A percentile compares a stretch with the other conserved stretches of the same genome.
Conservation (phyloP, 2,329 filamentous ascomycete genomes). For the Didymella segeticola region DNA sequence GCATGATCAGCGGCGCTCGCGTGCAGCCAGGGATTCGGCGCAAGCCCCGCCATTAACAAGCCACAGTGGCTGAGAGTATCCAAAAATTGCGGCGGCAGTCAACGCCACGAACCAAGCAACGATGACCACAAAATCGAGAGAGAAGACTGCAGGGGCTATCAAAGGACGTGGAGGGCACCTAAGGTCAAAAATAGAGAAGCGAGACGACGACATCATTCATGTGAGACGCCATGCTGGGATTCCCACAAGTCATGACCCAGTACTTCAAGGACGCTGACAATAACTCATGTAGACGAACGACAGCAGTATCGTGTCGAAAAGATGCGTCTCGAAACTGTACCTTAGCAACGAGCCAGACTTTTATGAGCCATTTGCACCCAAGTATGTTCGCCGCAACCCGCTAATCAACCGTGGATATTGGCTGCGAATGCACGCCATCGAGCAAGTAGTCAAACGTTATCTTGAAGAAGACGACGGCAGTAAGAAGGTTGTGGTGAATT, state of each 20-base stretch:
- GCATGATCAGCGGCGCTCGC: conserved; percentile 18
- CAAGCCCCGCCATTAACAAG: conserved; percentile 30
- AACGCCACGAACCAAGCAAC: conserved; percentile 7
- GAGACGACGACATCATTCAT: conserved; percentile 64
- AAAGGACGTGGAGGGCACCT: conserved; percentile 21
- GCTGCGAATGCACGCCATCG: conserved; percentile 82
- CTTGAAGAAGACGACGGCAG: conserved; percentile 64
- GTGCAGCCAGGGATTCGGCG: conserved; percentile 29
- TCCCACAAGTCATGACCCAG: neutral
- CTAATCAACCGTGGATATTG: conserved; percentile 91
- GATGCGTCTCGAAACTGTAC: conserved; percentile 90
- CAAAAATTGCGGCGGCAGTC: conserved; percentile 13
- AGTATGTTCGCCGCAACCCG: conserved; percentile 81
- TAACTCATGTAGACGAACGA: conserved; percentile 69
- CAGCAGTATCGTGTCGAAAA: conserved; percentile 89
- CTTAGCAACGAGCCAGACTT: conserved; percentile 79
- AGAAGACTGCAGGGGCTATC: conserved; percentile 19
- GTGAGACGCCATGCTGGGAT: conserved; percentile 47
- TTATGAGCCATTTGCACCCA: conserved; percentile 86
- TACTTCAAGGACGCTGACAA: conserved; percentile 48
- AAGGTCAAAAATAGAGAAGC: conserved; percentile 37
- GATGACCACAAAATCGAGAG: conserved; percentile 21
- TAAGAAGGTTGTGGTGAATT: conserved; percentile 77
- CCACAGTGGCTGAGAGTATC: conserved; percentile 24
- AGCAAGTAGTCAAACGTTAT: conserved; percentile 76